phyloP scores from a whole-genome alignment of 306 rosid genomes.

The Delonix regia region DNA sequence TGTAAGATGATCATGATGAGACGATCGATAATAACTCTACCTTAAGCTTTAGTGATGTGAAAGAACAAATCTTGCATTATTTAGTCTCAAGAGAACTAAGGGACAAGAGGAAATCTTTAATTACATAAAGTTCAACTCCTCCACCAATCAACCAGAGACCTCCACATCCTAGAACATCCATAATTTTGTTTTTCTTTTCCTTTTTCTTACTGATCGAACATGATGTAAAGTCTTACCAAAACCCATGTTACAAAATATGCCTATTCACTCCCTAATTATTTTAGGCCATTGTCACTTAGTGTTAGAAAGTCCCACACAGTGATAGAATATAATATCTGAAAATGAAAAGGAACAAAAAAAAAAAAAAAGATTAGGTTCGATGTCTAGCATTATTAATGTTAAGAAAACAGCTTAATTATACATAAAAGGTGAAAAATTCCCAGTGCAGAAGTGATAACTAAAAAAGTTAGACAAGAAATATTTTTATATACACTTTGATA shows the following conservation, averaged over 20 bases:
- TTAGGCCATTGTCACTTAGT: background rate
- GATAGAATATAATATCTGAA: background rate
- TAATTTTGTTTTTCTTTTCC: background rate
- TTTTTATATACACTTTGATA: background rate
- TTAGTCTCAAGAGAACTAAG: constrained; percentile 1
- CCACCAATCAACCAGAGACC: constrained; percentile 16
- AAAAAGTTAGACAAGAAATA: background rate
- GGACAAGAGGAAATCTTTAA: background rate
- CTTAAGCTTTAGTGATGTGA: constrained; percentile 19
- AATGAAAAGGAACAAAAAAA: too few relatives aligned
- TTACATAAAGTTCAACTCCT: constrained; percentile 33
- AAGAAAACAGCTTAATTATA: background rate
- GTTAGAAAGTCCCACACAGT: background rate
- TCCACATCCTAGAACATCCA: background rate
- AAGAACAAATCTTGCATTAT: constrained; percentile 43
- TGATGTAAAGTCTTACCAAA: constrained; percentile 19
- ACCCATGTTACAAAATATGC: background rate
- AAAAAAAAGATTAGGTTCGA: background rate
- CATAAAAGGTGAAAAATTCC: background rate
- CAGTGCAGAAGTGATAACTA: background rate
- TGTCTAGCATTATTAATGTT: background rate
- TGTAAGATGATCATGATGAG: constrained; percentile 21
- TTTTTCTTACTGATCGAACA: background rate
- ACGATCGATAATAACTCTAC: constrained; percentile 26
- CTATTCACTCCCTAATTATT: background rate